Evolutionary conservation across 2,329 filamentous ascomycete species (phyloP), one percentile per base, ranked within the genome.

Genomic region (Fusarium mexicanum): DNA sequence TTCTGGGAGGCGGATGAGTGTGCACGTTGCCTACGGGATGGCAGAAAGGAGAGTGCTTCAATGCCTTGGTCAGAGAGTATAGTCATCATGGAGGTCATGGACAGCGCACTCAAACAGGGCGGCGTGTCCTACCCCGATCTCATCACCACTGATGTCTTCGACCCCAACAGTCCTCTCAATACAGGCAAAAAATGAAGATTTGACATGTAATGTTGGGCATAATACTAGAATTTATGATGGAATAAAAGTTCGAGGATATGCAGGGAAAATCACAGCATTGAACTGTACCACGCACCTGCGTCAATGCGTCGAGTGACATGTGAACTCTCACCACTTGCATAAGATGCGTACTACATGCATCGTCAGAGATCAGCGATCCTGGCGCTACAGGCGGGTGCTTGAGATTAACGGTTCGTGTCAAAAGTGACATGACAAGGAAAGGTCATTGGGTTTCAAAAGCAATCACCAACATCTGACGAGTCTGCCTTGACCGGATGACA

Each of bases 1-100:
- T 96, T 94, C 84, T 96, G 92, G 92, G 93, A 95, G 81, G 94
- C 94, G 3, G 93, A 95, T 80, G 93, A 94, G 85, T 92, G 90
- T 73, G 93, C 92, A 35, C 87, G 91, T 51, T 94, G 92, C 75
- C 80, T 97, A 65, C 87, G 92, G 48, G 94, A 96, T 80, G 93
- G 94, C 29, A 91, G 90, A 83, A 88, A 91, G 78, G 92, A 97
- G 86, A 94, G 94, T 80, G 87, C 88, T 54, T 88, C 87, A 18
- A 84, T 96, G 82, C 90, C 91, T 26, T 89, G 90, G 86, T 87
- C 90, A 51, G 95, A 98, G 87, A 96, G 92, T 79, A 86, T 97
- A 62, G 87, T 91, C 55, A 94, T 98, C 72, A 97, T 98, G 94
- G 92, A 95, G 80, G 85, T 86, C 58, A 90, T 90, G 88, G 89